Conservation (phyloP, 1,284 basidiomycete species). For the Pulveroboletus sp. region DNA sequence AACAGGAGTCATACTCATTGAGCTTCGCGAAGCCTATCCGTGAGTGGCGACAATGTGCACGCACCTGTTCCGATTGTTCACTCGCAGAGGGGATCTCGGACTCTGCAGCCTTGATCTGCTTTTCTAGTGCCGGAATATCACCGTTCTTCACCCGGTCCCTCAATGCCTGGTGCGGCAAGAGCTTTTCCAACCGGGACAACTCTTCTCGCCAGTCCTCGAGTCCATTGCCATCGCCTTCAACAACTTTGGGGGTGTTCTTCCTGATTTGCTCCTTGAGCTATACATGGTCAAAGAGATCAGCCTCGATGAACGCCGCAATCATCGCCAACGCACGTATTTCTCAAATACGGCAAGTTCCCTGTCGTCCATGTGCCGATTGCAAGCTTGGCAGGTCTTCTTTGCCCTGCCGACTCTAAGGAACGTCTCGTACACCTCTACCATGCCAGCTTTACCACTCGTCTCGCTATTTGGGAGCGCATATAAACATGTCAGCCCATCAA, state of each 20-base stretch:
- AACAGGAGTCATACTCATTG: not conserved
- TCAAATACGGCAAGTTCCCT: slow-evolving; percentile 67
- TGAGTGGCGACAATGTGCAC: slow-evolving; percentile 8
- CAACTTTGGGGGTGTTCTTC: slow-evolving; percentile 45
- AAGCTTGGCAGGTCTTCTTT: slow-evolving; percentile 75
- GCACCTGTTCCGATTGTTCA: slow-evolving; percentile 59
- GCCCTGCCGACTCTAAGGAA: slow-evolving; percentile 63
- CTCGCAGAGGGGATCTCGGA: slow-evolving; percentile 52
- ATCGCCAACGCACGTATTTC: slow-evolving; percentile 54
- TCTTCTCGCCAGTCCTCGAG: slow-evolving; percentile 64
- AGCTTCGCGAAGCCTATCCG: not conserved
- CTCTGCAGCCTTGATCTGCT: slow-evolving; percentile 62
- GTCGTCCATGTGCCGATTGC: slow-evolving; percentile 69
- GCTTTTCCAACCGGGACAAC: slow-evolving; percentile 55
- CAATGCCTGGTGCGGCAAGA: slow-evolving; percentile 56
- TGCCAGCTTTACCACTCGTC: slow-evolving; percentile 39
- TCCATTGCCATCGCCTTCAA: slow-evolving; percentile 44
- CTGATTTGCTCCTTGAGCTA: slow-evolving; percentile 61
- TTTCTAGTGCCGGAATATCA: slow-evolving; percentile 70
- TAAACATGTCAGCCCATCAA: not conserved
- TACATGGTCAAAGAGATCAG: slow-evolving; percentile 1
- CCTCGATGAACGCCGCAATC: not conserved
- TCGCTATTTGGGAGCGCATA: slow-evolving; percentile 17
- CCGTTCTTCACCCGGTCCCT: slow-evolving; percentile 54
- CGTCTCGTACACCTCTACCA: slow-evolving; percentile 59